Percentiles rank a stretch among this genome's conserved stretches.
Evolutionary conservation across 495 filamentous ascomycete species (phyloP).

Genomic region (Penicillium samsonianum): DNA sequence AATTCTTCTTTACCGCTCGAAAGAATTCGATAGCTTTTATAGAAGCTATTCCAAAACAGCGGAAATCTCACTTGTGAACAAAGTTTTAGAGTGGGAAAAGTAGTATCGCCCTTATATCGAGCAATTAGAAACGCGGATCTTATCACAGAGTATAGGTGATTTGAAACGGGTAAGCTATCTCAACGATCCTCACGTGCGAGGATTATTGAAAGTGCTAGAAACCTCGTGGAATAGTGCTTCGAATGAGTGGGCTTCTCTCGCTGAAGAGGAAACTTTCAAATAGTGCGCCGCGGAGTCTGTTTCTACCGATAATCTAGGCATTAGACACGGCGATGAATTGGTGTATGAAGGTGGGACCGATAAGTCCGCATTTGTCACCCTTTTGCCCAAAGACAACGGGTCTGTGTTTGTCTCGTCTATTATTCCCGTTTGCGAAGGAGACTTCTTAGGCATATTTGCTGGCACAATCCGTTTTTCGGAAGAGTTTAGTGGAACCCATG

Average conservation of each 20-base stretch:
- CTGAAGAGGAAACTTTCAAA: conserved; percentile 14
- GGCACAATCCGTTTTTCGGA: conserved; percentile 25
- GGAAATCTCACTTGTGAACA: conserved; percentile 20
- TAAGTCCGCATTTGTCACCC: conserved; percentile 19
- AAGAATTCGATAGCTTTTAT: conserved; percentile 26
- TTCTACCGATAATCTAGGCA: conserved; percentile 7
- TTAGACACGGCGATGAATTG: conserved; percentile 2
- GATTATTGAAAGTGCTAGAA: conserved; percentile 14
- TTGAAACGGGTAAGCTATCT: conserved; percentile 2
- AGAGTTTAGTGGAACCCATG: conserved; percentile 8
- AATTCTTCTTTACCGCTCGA: conserved; percentile 23
- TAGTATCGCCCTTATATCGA: conserved; percentile 20
- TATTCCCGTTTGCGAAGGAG: conserved; percentile 16
- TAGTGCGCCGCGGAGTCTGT: neutral
- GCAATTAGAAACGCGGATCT: conserved; percentile 21
- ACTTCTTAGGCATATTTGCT: conserved; percentile 27
- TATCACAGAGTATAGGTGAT: conserved; percentile 8
- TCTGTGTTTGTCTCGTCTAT: conserved; percentile 18
- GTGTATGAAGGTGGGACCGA: conserved; percentile 10
- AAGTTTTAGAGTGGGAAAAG: conserved; percentile 17
- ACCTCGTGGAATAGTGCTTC: conserved; percentile 17
- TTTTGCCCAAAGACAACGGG: conserved; percentile 14
- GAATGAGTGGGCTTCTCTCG: conserved; percentile 13
- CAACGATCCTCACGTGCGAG: conserved; percentile 4
- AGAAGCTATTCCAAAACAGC: conserved; percentile 15